Percentiles rank a stretch among this genome's conserved stretches.
These are phyloP conservation scores for Reutealis trisperma DNA, from an alignment of 345 rosid genomes.

Conservation along the genomic window DNA sequence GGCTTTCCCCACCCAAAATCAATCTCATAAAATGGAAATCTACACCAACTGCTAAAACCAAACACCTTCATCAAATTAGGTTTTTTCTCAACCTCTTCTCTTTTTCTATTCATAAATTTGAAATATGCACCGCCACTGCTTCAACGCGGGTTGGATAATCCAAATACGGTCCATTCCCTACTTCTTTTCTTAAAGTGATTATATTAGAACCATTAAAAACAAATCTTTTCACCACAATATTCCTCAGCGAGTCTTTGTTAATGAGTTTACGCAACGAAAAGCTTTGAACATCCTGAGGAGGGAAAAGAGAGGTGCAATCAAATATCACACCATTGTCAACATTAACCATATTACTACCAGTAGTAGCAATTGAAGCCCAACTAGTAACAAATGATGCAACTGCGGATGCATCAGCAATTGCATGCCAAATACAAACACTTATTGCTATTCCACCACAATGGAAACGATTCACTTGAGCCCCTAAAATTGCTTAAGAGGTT, in stretches of 20 bases:
- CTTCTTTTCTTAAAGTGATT: background rate
- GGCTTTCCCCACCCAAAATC: constrained; percentile 43
- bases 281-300: constrained; percentile 15
- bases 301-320: constrained; percentile 29
- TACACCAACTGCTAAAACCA: constrained; percentile 28
- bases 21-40: constrained; percentile 27
- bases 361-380: constrained; percentile 11
- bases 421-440: constrained; percentile 21
- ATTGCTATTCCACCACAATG: constrained; percentile 24
- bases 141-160: constrained; percentile 1
- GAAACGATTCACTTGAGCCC: constrained; percentile 21
- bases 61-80: background rate
- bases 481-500: background rate
- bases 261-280: background rate
- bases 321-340: background rate
- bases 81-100: background rate
- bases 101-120: background rate
- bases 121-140: constrained; percentile 10
- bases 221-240: constrained; percentile 9
- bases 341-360: background rate
- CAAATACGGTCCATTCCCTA: background rate
- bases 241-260: background rate
- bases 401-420: constrained; percentile 16
- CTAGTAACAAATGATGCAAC: constrained; percentile 1
- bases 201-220: constrained; percentile 4